Conservation (phyloP, 2,329 filamentous ascomycete genomes). For the Ceratocystis ficicola region DNA sequence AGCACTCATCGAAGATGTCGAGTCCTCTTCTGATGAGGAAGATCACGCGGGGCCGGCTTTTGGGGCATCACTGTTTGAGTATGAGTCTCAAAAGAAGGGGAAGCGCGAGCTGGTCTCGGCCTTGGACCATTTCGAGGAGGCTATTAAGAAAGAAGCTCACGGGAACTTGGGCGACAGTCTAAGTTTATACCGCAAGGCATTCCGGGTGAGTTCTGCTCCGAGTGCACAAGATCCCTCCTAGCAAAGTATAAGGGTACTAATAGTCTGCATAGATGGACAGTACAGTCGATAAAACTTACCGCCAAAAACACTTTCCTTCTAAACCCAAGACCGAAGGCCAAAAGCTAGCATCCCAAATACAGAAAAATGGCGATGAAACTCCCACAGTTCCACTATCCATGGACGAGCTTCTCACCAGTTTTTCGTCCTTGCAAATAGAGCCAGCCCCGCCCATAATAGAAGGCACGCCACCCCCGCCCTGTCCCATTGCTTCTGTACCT, state of each 20-base stretch:
- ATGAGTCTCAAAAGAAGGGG: not conserved
- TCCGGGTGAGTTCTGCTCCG: conserved; percentile 46
- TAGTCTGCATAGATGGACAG: conserved; percentile 54
- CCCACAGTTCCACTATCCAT: conserved; percentile 35
- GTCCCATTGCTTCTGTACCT: conserved; percentile 64
- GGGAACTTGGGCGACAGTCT: conserved; percentile 84
- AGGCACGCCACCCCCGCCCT: conserved; percentile 60
- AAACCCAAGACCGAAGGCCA: conserved; percentile 31
- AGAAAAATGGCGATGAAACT: conserved; percentile 21
- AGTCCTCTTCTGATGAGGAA: conserved; percentile 23
- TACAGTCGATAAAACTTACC: conserved; percentile 72
- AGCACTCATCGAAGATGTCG: conserved; percentile 27
- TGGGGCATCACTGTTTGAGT: conserved; percentile 16
- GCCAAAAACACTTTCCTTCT: conserved; percentile 77
- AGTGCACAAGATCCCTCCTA: not conserved
- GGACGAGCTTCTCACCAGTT: conserved; percentile 62
- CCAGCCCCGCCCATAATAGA: conserved; percentile 57
- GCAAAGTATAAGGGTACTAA: conserved; percentile 20
- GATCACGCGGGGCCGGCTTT: conserved; percentile 17
- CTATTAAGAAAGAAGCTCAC: conserved; percentile 74
- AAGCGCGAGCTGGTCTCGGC: conserved; percentile 54
- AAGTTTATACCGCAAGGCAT: conserved; percentile 77
- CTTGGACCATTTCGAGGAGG: conserved; percentile 83
- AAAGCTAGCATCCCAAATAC: conserved; percentile 13
- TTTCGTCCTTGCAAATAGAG: conserved; percentile 57